These are phyloP conservation scores for Phytopythium cucurbitacearum DNA, from an alignment of 352 stramenopile species.

Conservation along the genomic window DNA sequence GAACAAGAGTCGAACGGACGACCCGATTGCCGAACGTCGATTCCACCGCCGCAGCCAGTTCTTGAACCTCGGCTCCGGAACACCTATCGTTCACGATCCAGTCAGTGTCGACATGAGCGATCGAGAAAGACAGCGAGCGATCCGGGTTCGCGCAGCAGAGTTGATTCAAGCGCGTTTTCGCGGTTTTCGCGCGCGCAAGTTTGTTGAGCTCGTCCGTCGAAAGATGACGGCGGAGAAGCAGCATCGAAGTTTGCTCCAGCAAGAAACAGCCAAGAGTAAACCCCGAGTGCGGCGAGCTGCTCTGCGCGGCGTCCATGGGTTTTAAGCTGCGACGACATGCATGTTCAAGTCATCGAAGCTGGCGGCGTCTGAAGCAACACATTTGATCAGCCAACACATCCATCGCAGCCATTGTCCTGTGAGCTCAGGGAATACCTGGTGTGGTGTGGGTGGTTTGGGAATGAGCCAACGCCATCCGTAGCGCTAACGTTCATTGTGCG, in stretches of 20 bases:
- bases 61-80: not conserved
- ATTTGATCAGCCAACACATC: too few species aligned
- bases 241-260: conserved; percentile 5
- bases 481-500: too few species aligned
- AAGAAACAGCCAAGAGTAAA: conserved; percentile 16
- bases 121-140: conserved; percentile 15
- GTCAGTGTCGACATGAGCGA: not conserved
- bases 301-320: conserved; percentile 38
- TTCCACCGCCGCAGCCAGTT: conserved; percentile 15
- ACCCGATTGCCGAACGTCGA: conserved; percentile 2
- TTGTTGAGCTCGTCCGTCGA: conserved; percentile 32
- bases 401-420: too few species aligned
- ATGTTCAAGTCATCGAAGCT: not conserved
- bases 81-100: not conserved
- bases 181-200: conserved; percentile 29
- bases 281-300: conserved; percentile 23
- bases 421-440: too few species aligned
- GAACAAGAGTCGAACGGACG: too few species aligned
- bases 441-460: too few species aligned
- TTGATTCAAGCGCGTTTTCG: conserved; percentile 44
- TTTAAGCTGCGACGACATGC: conserved; percentile 11
- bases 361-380: not conserved
- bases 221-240: conserved; percentile 18
- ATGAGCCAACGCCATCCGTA: too few species aligned
- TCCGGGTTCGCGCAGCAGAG: conserved; percentile 28